Evolutionary conservation across 2,329 filamentous ascomycete species (phyloP).

Genomic region (Diplodia corticola): DNA sequence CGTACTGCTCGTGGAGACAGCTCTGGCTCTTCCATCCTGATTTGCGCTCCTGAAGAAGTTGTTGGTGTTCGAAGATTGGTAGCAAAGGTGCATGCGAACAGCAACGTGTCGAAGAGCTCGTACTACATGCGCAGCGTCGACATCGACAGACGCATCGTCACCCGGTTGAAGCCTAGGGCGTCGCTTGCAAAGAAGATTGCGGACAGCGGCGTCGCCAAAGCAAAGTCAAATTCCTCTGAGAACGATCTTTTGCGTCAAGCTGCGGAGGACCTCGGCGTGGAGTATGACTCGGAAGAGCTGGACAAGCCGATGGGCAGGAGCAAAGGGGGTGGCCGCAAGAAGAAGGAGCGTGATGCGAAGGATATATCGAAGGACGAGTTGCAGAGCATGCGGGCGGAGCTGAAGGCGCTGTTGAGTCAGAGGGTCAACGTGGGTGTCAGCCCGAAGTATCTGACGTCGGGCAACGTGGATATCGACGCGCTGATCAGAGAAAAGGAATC

Average conservation of each 20-base stretch:
- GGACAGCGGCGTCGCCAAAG: constrained; percentile 80
- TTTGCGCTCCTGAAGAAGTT: constrained; percentile 91
- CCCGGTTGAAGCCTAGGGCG: constrained; percentile 73
- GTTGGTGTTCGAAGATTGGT: constrained; percentile 79
- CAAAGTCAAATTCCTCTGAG: constrained; percentile 73
- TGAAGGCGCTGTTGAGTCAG: constrained; percentile 68
- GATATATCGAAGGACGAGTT: constrained; percentile 72
- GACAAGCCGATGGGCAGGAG: constrained; percentile 59
- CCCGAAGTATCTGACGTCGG: constrained; percentile 80
- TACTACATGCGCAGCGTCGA: constrained; percentile 79
- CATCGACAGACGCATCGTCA: constrained; percentile 76
- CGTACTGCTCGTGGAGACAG: constrained; percentile 83
- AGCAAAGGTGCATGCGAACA: constrained; percentile 76
- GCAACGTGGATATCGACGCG: constrained; percentile 76
- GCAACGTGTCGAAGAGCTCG: constrained; percentile 49
- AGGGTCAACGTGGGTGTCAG: constrained; percentile 86
- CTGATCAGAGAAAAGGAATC: constrained; percentile 62
- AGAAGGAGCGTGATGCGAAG: constrained; percentile 71
- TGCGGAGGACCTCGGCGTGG: constrained; percentile 89
- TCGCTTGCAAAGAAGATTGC: constrained; percentile 83
- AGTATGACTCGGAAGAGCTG: constrained; percentile 88
- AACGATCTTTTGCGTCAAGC: constrained; percentile 81
- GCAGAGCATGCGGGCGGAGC: constrained; percentile 66
- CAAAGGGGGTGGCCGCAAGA: constrained; percentile 70
- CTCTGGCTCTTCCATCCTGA: constrained; percentile 77